These are phyloP conservation scores for Kodamaea fungicola DNA, from an alignment of 1,139 yeast species.

Conservation along the genomic window DNA sequence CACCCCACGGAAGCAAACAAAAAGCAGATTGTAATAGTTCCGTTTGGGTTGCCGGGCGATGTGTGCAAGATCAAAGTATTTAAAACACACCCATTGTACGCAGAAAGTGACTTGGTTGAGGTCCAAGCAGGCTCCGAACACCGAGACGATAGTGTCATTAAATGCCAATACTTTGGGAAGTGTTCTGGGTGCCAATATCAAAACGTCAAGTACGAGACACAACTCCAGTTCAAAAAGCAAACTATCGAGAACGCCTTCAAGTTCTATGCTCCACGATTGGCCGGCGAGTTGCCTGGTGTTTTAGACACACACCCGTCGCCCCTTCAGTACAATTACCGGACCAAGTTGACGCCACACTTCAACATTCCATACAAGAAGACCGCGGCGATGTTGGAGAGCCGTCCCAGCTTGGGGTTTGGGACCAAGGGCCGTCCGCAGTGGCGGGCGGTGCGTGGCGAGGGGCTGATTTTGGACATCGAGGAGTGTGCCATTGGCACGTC, in stretches of 20 bases:
- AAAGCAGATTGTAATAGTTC: conserved; percentile 57
- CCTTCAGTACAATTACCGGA: conserved; percentile 69
- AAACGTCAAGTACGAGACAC: conserved; percentile 67
- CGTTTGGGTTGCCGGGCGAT: conserved; percentile 90
- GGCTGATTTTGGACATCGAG: conserved; percentile 75
- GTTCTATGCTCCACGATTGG: conserved; percentile 55
- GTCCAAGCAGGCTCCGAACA: conserved; percentile 44
- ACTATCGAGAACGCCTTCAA: conserved; percentile 82
- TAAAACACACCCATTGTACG: conserved; percentile 73
- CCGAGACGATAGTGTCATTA: conserved; percentile 50
- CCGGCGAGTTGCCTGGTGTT: conserved; percentile 55
- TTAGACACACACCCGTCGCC: conserved; percentile 78
- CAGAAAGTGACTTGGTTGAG: conserved; percentile 68
- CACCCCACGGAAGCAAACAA: conserved; percentile 48
- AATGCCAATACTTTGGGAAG: conserved; percentile 44
- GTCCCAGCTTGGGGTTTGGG: conserved; percentile 88
- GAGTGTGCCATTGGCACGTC: conserved; percentile 88
- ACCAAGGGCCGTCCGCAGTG: conserved; percentile 73
- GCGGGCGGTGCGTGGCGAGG: conserved; percentile 51
- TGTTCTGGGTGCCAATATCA: conserved; percentile 92
- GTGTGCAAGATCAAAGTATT: conserved; percentile 64
- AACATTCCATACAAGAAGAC: conserved; percentile 64
- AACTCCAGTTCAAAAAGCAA: conserved; percentile 64
- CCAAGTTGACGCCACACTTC: conserved; percentile 94
- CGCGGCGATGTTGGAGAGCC: conserved; percentile 28